These are phyloP conservation scores for Davidsoniella eucalypti DNA, from an alignment of 2,329 filamentous ascomycete genomes.

Conservation along the genomic window DNA sequence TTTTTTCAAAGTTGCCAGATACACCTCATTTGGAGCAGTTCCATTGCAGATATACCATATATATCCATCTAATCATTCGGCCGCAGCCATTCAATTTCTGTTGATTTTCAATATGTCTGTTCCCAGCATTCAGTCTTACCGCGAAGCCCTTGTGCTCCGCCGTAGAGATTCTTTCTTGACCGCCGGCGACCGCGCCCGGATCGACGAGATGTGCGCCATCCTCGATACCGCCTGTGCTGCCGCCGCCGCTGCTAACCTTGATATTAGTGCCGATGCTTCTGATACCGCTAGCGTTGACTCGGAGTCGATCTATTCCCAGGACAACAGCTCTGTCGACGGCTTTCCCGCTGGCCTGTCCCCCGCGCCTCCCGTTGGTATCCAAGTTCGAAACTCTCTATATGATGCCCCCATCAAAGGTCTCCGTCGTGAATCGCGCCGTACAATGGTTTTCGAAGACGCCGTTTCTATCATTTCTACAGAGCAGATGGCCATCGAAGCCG, in stretches of 20 bases:
- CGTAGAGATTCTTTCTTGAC: constrained; percentile 5
- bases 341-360: not conserved
- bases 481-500: too few relatives aligned
- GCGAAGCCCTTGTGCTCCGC: not conserved
- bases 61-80: too few relatives aligned
- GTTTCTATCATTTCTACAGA: too few relatives aligned
- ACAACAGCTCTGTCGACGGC: not conserved
- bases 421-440: not conserved
- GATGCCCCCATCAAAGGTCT: not conserved
- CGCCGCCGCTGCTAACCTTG: not conserved
- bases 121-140: constrained; percentile 2
- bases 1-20: not conserved
- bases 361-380: not conserved
- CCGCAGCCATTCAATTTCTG: too few relatives aligned
- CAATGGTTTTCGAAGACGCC: not conserved
- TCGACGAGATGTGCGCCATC: constrained; percentile 7
- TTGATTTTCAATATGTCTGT: not conserved
- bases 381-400: not conserved
- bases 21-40: too few relatives aligned
- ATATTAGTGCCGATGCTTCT: not conserved
- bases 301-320: not conserved
- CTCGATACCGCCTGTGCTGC: not conserved
- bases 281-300: not conserved
- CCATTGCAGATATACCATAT: too few relatives aligned
- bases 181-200: not conserved